Base-by-base conservation (phyloP, 2,329 filamentous ascomycete species). In the Sporothrix mexicana region DNA sequence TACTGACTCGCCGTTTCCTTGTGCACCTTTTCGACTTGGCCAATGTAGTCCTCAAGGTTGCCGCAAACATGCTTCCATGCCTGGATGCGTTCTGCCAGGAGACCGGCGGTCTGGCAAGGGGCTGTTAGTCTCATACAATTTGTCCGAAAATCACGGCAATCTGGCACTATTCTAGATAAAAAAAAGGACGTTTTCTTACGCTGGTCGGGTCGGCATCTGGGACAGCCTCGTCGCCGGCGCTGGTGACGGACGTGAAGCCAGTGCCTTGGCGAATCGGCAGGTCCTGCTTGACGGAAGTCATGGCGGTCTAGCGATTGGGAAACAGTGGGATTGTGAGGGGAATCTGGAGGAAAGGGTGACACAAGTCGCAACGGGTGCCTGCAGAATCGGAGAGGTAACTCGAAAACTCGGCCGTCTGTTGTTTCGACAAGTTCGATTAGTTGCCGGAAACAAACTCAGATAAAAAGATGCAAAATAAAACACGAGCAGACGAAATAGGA, bases 31-130 rank as follows among this genome's bases (percentile, higher is more conserved):
- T 97, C 94, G 3, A 94, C 93, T 7, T 92, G 91, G 43, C 85
- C 85, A 78, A 98, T 87, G 81, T 98, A 99, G 69, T 97, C 94
- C 82, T 98, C 94, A 66, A 99, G 87, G 80, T 97, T 95, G 72
- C 87, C 93, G 75, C 94, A 93, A 74, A 95, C 93, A 81, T 98
- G 95, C 82, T 98, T 98, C 94, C 94, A 99, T 64, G 96, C 96
- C 78, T 93, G 92, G 74, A 99, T 87, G 76, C 96, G 90, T 85
- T 98, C 94, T 72, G 91, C 87, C 76, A 99, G 91, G 68, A 98
- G 87, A 55, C 88, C 91, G n/a, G 91, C 90, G 25, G 92, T 93
- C 91, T 93, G 76, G 23, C 66, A 30, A 51, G 68, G 55, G 30
- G 9, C 8, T 43, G 72, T 72, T 49, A 74, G 72, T 30, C 15